Conservation (phyloP, 2,329 filamentous ascomycete species). For the Aspergillus proliferans region DNA sequence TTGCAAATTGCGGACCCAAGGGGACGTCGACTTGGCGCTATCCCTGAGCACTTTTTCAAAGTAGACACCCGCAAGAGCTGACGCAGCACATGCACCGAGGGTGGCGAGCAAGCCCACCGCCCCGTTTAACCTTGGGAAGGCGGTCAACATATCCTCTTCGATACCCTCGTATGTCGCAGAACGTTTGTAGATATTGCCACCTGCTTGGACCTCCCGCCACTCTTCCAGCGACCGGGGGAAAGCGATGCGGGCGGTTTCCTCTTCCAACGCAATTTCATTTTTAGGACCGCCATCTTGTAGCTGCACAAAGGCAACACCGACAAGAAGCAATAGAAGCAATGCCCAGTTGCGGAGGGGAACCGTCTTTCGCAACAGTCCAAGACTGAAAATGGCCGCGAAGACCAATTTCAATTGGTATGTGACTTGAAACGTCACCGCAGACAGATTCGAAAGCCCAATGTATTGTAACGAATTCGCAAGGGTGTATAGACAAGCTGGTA, state of each 20-base stretch:
- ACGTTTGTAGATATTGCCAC: conserved; percentile 53
- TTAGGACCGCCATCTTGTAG: conserved; percentile 57
- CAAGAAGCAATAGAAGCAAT: conserved; percentile 68
- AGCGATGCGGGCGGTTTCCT: conserved; percentile 58
- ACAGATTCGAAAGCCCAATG: conserved; percentile 80
- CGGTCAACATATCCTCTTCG: conserved; percentile 52
- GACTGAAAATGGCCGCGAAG: conserved; percentile 80
- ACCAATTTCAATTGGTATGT: conserved; percentile 93
- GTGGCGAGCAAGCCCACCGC: conserved; percentile 74
- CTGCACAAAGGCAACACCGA: conserved; percentile 80
- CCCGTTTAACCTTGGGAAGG: conserved; percentile 62
- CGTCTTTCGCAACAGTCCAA: conserved; percentile 65
- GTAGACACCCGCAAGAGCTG: conserved; percentile 69
- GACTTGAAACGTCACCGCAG: conserved; percentile 88
- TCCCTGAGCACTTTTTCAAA: conserved; percentile 83
- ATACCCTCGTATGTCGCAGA: conserved; percentile 92
- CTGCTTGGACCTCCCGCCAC: conserved; percentile 52
- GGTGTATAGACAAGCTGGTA: conserved; percentile 83
- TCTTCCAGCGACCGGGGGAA: conserved; percentile 76
- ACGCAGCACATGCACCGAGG: conserved; percentile 68
- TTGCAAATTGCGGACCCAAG: conserved; percentile 95
- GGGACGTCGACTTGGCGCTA: conserved; percentile 63
- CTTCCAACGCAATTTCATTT: conserved; percentile 47
- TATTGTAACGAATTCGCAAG: conserved; percentile 93
- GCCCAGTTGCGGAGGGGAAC: conserved; percentile 72